Conservation (phyloP, 2,329 filamentous ascomycete genomes). For the Alternaria sp. region DNA sequence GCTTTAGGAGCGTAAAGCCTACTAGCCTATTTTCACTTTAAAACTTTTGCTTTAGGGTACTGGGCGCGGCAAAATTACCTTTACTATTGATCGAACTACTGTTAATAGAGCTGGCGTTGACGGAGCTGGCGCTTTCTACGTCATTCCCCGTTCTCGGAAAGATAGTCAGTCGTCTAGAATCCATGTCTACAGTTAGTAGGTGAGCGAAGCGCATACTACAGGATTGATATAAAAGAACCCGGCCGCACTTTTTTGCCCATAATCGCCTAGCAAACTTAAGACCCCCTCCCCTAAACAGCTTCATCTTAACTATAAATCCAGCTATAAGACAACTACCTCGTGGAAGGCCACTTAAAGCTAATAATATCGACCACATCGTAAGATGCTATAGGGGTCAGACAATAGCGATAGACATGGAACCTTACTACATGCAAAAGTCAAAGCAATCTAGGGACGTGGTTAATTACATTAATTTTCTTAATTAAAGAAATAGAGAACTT, state of each 20-base stretch:
- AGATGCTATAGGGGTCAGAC: conserved; percentile 22
- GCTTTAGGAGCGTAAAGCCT: conserved; percentile 6
- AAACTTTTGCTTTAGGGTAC: conserved; percentile 12
- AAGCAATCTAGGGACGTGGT: conserved; percentile 16
- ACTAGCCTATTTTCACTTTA: neutral
- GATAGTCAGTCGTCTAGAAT: conserved; percentile 18
- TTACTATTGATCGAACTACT: neutral
- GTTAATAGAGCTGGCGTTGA: neutral
- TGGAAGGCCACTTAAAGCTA: conserved; percentile 17
- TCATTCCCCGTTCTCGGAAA: conserved; percentile 16
- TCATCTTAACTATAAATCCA: conserved; percentile 5
- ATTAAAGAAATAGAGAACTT: conserved; percentile 20
- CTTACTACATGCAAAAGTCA: conserved; percentile 17
- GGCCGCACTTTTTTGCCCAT: conserved; percentile 8
- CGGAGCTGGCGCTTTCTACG: neutral
- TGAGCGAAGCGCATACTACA: neutral
- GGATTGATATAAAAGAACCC: conserved; percentile 8
- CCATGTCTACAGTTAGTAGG: conserved; percentile 7
- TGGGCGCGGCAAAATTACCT: neutral
- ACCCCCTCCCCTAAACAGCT: neutral
- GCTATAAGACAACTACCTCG: neutral
- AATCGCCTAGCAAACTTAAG: conserved; percentile 1
- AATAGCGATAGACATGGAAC: conserved; percentile 24
- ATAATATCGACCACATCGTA: conserved; percentile 25
- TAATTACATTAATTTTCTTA: conserved; percentile 21